Evolutionary conservation across 2,329 filamentous ascomycete species (phyloP).

Genomic region (Diaporthe vexans): DNA sequence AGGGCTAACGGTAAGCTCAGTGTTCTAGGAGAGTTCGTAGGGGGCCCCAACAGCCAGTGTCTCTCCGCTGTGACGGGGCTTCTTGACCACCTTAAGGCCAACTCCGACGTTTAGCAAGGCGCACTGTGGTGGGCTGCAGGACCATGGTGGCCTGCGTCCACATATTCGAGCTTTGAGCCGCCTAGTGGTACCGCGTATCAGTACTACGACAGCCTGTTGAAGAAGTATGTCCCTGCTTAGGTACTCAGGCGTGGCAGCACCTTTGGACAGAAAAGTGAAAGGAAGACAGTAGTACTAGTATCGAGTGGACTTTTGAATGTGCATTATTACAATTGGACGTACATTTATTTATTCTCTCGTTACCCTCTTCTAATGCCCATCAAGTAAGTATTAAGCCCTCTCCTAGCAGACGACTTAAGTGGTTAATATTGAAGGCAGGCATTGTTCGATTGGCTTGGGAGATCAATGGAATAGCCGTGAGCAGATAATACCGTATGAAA

Average conservation of each 20-base stretch:
- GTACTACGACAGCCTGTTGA: constrained; percentile 46
- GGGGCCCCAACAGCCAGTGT: constrained; percentile 64
- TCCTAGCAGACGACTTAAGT: background rate
- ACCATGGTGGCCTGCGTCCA: constrained; percentile 68
- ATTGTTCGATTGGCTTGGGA: background rate
- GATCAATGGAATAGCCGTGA: background rate
- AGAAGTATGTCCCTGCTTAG: constrained; percentile 38
- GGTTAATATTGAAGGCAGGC: background rate
- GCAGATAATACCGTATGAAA: background rate
- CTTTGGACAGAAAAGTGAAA: too few species aligned
- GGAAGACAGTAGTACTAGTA: too few species aligned
- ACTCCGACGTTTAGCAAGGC: constrained; percentile 70
- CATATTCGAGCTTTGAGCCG: constrained; percentile 60
- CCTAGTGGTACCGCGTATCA: constrained; percentile 58
- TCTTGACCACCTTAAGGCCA: constrained; percentile 64
- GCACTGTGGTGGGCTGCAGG: constrained; percentile 70
- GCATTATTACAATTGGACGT: background rate
- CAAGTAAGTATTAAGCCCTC: background rate
- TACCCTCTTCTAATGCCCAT: background rate
- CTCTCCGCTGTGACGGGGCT: constrained; percentile 64
- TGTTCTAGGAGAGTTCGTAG: constrained; percentile 69
- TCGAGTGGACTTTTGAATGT: background rate
- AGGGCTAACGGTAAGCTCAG: constrained; percentile 66
- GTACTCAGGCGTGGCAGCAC: background rate
- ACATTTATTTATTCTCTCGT: too few species aligned